phyloP scores from a whole-genome alignment of 2,329 filamentous ascomycete genomes.

The Paracoccidioides lutzii region DNA sequence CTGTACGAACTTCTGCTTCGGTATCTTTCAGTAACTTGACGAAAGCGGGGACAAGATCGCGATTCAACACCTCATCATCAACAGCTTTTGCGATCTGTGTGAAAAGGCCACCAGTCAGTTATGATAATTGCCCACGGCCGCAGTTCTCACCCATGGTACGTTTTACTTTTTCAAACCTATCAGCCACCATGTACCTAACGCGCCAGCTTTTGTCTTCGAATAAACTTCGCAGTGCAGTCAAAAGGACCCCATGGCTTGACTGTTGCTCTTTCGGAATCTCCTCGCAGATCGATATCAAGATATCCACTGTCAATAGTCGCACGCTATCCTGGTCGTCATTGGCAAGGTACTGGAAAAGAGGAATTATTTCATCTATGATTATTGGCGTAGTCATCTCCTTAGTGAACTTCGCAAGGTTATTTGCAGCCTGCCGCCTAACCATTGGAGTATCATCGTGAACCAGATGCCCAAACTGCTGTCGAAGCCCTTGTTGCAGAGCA shows the following conservation, averaged over 20 bases:
- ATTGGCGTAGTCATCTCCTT: constrained; percentile 88
- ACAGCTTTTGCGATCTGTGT: constrained; percentile 88
- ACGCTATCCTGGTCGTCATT: constrained; percentile 97
- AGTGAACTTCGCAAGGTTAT: constrained; percentile 92
- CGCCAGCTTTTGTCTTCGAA: constrained; percentile 99
- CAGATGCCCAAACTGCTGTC: constrained; percentile 81
- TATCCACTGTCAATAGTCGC: constrained; percentile 85
- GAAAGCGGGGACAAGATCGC: constrained; percentile 91
- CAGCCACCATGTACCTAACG: constrained; percentile 97
- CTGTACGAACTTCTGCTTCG: constrained; percentile 92
- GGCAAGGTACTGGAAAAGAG: constrained; percentile 92
- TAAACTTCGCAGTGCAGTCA: constrained; percentile 78
- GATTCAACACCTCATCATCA: constrained; percentile 86
- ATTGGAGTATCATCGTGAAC: constrained; percentile 98
- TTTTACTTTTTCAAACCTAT: constrained; percentile 85
- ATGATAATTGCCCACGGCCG: background rate
- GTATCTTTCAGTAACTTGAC: constrained; percentile 97
- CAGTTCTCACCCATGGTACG: background rate
- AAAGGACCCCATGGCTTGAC: constrained; percentile 81
- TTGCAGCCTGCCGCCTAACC: constrained; percentile 93
- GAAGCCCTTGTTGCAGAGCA: constrained; percentile 77
- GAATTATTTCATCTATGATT: constrained; percentile 97
- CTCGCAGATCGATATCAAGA: constrained; percentile 91
- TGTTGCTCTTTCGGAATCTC: constrained; percentile 97
- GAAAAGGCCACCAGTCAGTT: constrained; percentile 2